Evolutionary conservation across 257 asterid species (phyloP).

Genomic region (Parsonsia alboflavescens): DNA sequence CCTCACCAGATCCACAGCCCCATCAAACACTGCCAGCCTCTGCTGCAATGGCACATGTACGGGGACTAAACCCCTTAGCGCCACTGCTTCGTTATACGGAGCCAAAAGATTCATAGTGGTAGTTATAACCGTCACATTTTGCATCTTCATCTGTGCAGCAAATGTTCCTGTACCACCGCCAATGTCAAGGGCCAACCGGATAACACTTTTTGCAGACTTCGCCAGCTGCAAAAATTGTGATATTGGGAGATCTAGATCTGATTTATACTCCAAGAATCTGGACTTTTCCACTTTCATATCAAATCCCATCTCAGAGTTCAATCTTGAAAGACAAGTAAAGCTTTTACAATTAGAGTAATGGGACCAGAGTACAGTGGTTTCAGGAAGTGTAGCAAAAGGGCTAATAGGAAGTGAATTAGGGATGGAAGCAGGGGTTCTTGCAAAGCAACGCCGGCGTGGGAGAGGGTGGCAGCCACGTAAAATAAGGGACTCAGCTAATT

Average conservation of each 20-base stretch:
- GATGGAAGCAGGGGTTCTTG: constrained; percentile 42
- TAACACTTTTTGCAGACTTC: constrained; percentile 35
- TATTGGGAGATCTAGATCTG: constrained; percentile 90
- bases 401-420: constrained; percentile 48
- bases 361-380: constrained; percentile 48
- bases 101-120: constrained; percentile 90
- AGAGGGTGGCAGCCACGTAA: constrained; percentile 96
- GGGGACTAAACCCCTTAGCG: constrained; percentile 79
- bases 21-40: constrained; percentile 88
- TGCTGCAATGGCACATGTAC: constrained; percentile 91
- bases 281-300: constrained; percentile 66
- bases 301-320: constrained; percentile 67
- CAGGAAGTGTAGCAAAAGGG: constrained; percentile 67
- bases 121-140: constrained; percentile 68
- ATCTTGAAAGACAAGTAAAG: constrained; percentile 59
- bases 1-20: constrained; percentile 83
- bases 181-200: constrained; percentile 67
- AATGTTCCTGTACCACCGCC: constrained; percentile 96
- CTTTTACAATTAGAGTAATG: constrained; percentile 56
- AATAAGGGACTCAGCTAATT: constrained; percentile 66
- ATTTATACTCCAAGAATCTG: constrained; percentile 43
- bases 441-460: constrained; percentile 94
- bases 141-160: constrained; percentile 91
- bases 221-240: constrained; percentile 65
- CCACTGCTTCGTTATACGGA: constrained; percentile 78